Base-by-base conservation (phyloP, 2,329 filamentous ascomycete species). In the Clathrospora elynae region DNA sequence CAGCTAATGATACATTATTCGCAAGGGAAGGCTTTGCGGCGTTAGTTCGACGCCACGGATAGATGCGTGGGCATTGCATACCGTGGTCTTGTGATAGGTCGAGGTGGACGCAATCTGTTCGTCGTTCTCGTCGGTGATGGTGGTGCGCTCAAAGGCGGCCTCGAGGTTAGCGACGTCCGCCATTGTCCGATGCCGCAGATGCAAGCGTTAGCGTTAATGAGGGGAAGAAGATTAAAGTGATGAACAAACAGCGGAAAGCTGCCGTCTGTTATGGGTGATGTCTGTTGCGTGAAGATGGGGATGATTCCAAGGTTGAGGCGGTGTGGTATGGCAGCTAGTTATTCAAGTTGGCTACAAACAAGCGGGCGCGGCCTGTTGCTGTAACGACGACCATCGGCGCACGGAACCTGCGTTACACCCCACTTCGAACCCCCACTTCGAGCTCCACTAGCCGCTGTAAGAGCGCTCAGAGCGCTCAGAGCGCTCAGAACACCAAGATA, bases 51-150 rank as follows among this genome's bases (percentile, higher is more conserved):
- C 47, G 37, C 49, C 26, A 18, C 8, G 30, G 25, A 12, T 28
- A 39, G 12, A 9, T 18, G 3, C 9, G 37, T 16, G 24, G 14
- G 35, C 5, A 12, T 52, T 66, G 25, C 38, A 43, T 76, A 92
- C 90, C 84, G 95, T 95, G 49, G 82, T 72, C 73, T 95, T 95
- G 56, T 82, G 77, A 68, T 87, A 85, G 9, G 78, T 78, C 42
- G 73, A 73, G 50, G 73, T 75, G 51, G 82, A 78, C 40, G 74
- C 74, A 20, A 76, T 72, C 46, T 89, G 66, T 42, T 75, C 72
- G 42, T 74, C 86, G 66, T 92, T 95, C 73, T 96, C 91, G 66
- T 96, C 91, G 60, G 88, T 86, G 51, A 96, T 88, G 13, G 88
- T 86, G 74, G 96, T 82, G 71, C 85, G 86, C 83, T 96, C 90